Evolutionary conservation across 2,329 filamentous ascomycete genomes (phyloP).

Genomic region (Fusarium udum): DNA sequence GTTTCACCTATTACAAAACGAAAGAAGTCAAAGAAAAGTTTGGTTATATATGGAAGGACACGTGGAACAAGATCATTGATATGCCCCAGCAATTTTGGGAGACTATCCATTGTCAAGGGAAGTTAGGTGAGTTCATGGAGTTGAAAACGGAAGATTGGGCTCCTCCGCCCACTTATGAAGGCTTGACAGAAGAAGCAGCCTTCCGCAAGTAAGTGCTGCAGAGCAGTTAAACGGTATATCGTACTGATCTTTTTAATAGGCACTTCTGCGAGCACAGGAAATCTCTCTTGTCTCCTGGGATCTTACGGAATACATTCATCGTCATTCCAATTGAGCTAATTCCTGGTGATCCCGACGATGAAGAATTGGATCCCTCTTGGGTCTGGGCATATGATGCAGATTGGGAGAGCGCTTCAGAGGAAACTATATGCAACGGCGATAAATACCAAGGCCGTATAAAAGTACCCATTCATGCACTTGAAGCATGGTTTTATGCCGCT

Average conservation of each 20-base stretch:
- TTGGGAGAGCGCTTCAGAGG: conserved; percentile 16
- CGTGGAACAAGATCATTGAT: background rate
- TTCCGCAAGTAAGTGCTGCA: rapidly evolving
- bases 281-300: background rate
- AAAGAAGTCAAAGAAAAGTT: background rate
- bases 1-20: background rate
- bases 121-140: background rate
- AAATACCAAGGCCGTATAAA: conserved; percentile 28
- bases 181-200: background rate
- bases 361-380: background rate
- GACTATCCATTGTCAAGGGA: background rate
- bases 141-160: background rate
- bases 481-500: conserved; percentile 33
- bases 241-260: background rate
- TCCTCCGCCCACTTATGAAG: rapidly evolving
- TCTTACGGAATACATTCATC: background rate
- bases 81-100: background rate
- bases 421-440: background rate
- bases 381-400: conserved; percentile 37
- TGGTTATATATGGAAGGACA: background rate
- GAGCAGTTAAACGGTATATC: rapidly evolving
- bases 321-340: background rate
- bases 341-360: background rate
- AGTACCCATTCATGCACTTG: conserved; percentile 6
- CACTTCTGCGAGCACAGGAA: background rate